Base-by-base conservation (phyloP, 1,284 basidiomycete genomes). In the Anthracocystis setariae region DNA sequence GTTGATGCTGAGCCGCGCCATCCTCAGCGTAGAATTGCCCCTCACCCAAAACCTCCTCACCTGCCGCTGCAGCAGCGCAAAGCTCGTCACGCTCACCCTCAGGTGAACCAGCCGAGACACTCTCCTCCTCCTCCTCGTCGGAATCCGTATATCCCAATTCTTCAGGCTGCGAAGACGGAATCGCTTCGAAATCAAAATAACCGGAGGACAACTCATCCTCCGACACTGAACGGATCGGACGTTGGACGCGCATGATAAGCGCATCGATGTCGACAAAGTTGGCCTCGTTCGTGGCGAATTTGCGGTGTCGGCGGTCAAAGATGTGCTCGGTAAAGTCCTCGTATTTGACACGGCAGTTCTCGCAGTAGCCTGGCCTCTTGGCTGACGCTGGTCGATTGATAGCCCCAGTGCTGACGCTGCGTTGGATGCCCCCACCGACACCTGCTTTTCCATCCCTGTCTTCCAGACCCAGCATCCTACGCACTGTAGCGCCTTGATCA, bases 311-410 rank as follows among this genome's bases (percentile, higher is more conserved):
- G 51, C 87, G 88, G 12, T 89, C 87, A 29, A 85, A 84, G 53
- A 92, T 87, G 82, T 99, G 96, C 92, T 98, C 72, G 66, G 89
- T 89, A 77, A 98, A 95, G 84, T 97, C 91, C 0, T 91, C 90
- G 81, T 94, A 99, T 82, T 93, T 92, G 55, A 88, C 81, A 21
- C 95, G 88, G 84, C 96, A 99, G 83, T 94, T 96, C 82, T 99
- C 96, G 84, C 96, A 99, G 84, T 98, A 98, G 10, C 96, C 96
- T 8, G 94, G 92, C 83, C 93, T 97, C 79, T 88, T 90, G 51
- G 88, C 90, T n/a, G 62, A 71, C 84, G 93, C 58, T 1, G 67
- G 62, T 20, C 49, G 52, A n/a, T 15, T 55, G 46, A 68, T 42
- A 1, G 64, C 60, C 20, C 66, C 61, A 25, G 76, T 57, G 54